These are phyloP conservation scores for Hyaloscypha bicolor DNA, from an alignment of 495 filamentous ascomycete genomes.

Conservation along the genomic window DNA sequence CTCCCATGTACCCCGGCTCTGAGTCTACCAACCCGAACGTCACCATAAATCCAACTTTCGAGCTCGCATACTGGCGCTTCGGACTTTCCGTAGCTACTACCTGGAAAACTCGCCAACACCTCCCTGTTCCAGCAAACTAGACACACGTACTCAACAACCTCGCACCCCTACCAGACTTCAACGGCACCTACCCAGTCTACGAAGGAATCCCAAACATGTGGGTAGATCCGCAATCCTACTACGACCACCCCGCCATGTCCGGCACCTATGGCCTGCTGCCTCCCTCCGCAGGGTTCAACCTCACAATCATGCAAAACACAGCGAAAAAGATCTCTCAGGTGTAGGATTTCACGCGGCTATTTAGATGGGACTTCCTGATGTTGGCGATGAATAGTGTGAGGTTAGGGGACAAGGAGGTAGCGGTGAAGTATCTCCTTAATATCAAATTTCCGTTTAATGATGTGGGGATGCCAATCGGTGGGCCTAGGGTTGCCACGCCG, in stretches of 20 bases:
- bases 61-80: constrained; percentile 56
- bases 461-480: constrained; percentile 54
- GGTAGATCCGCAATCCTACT: constrained; percentile 42
- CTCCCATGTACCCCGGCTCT: constrained; percentile 54
- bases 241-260: constrained; percentile 54
- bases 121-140: constrained; percentile 42
- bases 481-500: constrained; percentile 53
- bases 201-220: constrained; percentile 54
- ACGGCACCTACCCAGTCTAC: constrained; percentile 50
- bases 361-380: constrained; percentile 56
- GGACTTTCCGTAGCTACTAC: constrained; percentile 45
- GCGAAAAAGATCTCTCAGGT: constrained; percentile 44
- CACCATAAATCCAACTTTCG: constrained; percentile 53
- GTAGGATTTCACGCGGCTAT: constrained; percentile 51
- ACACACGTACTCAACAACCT: constrained; percentile 44
- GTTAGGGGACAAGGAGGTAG: constrained; percentile 46
- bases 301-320: constrained; percentile 44
- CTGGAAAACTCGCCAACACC: constrained; percentile 44
- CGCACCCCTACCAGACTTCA: constrained; percentile 47
- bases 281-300: constrained; percentile 43
- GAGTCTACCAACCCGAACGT: constrained; percentile 54
- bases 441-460: constrained; percentile 51
- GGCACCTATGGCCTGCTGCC: constrained; percentile 52
- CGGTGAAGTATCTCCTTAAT: constrained; percentile 51
- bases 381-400: constrained; percentile 55